Base-by-base conservation (phyloP, 805 yeast genomes). In the Teunomyces pallodes region DNA sequence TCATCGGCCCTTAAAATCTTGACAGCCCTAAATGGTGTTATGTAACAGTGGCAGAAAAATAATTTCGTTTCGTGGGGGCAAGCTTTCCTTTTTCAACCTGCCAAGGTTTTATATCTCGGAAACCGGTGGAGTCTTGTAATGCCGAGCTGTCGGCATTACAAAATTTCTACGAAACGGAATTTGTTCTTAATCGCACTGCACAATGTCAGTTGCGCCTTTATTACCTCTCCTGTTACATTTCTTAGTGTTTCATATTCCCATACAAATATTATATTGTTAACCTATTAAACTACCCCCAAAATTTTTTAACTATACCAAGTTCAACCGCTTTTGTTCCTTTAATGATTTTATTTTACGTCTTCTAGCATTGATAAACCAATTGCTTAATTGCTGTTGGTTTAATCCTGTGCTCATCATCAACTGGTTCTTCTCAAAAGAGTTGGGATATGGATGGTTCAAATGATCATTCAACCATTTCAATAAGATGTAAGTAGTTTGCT, bases 351-450 rank as follows among this genome's bases (percentile, higher is more conserved):
- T 78, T 60, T 86, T 82, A 55, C 96, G 74, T 58, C 96, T 75
- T 57, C 96, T 79, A 14, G 92, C 95, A 62, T 88, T 88, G 60
- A 88, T 89, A 59, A 88, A 88, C 96, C 96, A 88, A 61, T 88
- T 89, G 54, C 87, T 79, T 51, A 88, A 75, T 65, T 88, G 96
- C 51, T 86, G 89, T 65, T 85, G 82, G 53, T 88, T 86, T 60
- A 88, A 74, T 0, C 94, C 92, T 0, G 96, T 88, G 60, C 78
- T 75, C 55, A 76, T 72, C 75, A 86, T 79, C 47, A 88, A 72
- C 58, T 80, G 81, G 52, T 79, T 76, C 69, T 89, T 88, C 58
- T 88, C 96, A 42, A 81, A 80, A 46, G 86, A 86, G 46, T 87
- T 85, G 2, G 96, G 96, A 64, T 88, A 88, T 10, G 96, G 96